Conservation (phyloP, 148 eudicot genomes). For the Euryodendron excelsum region DNA sequence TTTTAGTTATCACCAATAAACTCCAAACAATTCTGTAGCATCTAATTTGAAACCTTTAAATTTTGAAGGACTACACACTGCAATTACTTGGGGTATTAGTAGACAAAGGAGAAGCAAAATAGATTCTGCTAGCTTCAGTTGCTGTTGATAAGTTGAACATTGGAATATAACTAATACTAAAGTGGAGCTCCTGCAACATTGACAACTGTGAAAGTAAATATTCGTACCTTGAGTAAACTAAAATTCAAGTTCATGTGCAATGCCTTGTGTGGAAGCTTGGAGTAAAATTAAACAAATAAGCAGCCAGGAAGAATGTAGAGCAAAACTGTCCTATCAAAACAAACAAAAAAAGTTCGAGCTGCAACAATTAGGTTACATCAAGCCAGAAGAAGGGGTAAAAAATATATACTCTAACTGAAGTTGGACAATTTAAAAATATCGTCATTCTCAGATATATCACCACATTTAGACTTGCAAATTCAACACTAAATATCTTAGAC, state of each 20-base stretch:
- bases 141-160: slow-evolving; percentile 86
- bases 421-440: no score
- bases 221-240: not conserved
- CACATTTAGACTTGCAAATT: no score
- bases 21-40: no score
- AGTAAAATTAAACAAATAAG: slow-evolving; percentile 69
- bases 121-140: slow-evolving; percentile 88
- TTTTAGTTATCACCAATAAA: no score
- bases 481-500: no score
- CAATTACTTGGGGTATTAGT: no score
- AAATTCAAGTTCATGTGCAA: slow-evolving; percentile 1
- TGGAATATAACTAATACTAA: slow-evolving; percentile 77
- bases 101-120: slow-evolving; percentile 34
- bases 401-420: no score
- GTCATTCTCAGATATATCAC: no score
- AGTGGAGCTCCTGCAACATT: slow-evolving; percentile 82
- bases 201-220: not conserved
- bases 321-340: slow-evolving; percentile 76
- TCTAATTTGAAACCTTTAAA: no score
- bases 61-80: no score
- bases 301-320: slow-evolving; percentile 66
- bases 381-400: slow-evolving; percentile 14
- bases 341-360: slow-evolving; percentile 68
- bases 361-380: slow-evolving; percentile 34
- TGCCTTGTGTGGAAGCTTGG: slow-evolving; percentile 99